Conservation (phyloP, 768 basidiomycete genomes). For the Albatrellus ellisii region DNA sequence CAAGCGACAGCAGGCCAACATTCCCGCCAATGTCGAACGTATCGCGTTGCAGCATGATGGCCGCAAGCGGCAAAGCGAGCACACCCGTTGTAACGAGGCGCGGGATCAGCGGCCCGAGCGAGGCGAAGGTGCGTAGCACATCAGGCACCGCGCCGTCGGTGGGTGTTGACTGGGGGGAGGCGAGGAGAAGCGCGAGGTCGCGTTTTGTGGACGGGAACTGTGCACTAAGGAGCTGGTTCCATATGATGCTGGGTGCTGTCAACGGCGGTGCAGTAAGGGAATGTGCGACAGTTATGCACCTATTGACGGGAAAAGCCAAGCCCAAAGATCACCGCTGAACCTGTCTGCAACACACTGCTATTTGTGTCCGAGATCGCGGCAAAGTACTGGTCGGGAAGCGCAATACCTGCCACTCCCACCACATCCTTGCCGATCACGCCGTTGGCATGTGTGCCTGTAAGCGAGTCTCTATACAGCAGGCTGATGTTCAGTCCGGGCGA, state of each 20-base stretch:
- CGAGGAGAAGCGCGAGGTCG: conserved; percentile 7
- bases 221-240: conserved; percentile 8
- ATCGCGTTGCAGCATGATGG: conserved; percentile 56
- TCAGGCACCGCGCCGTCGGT: conserved; percentile 5
- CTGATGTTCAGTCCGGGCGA: conserved; percentile 31
- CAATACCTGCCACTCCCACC: conserved; percentile 34
- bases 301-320: conserved; percentile 64
- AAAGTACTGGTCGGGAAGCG: conserved; percentile 43
- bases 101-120: conserved; percentile 22
- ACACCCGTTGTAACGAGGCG: conserved; percentile 21
- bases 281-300: conserved; percentile 25
- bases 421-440: conserved; percentile 51
- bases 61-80: conserved; percentile 29
- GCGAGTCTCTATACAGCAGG: conserved; percentile 60
- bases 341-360: conserved; percentile 41
- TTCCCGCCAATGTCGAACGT: conserved; percentile 58
- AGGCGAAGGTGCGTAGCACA: conserved; percentile 18
- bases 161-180: background rate
- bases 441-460: conserved; percentile 51
- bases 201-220: background rate
- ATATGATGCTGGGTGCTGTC: conserved; percentile 8
- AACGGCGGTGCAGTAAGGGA: background rate
- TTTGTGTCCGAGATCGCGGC: conserved; percentile 59
- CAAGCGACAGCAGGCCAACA: conserved; percentile 50
- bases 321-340: conserved; percentile 57